Base-by-base conservation (phyloP, 495 filamentous ascomycete species). In the Talaromyces thailandensis region DNA sequence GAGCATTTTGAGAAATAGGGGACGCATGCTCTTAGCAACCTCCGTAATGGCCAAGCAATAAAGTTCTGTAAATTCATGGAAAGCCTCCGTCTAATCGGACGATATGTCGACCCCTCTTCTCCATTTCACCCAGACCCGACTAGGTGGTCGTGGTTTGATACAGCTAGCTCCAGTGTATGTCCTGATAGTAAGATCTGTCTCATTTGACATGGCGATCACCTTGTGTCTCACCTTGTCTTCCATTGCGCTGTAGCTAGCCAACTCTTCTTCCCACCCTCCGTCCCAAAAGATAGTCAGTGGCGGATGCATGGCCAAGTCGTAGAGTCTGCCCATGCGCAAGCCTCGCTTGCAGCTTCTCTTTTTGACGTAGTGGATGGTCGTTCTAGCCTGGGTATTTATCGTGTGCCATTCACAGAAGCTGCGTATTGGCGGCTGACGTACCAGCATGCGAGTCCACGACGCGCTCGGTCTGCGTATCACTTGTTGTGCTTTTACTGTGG, bases 391-490 rank as follows among this genome's bases (percentile, higher is more conserved):
- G 8, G 55, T 37, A 26, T 14, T 25, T 5, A n/a, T 4, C 35
- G 16, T 31, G 55, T 57, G 55, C 55, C 55, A 57, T 31, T 31
- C 55, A 21, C 55, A 57, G 26, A 57, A 25, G n/a, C n/a, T 57
- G 26, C 55, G 55, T 57, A 57, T 57, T 16, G 68, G 68, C 62
- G 68, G 68, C 48, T 70, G 68, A 26, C 63, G 68, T 45, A 70
- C 57, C 14, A 70, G 62, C 64, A 70, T 68, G 21, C 57, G 62
- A 4, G 32, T 37, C 68, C 68, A 70, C 55, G 55, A 57, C 4
- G 55, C 55, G 11, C 29, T 4, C 2, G 25, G 1, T 37, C 29
- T 18, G 55, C 55, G 16, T 31, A 57, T 18, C 8, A 35, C 29
- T 57, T 37, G 55, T 1, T 57, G 55, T 0, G 5, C n/a, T 37